Evolutionary conservation across 495 filamentous ascomycete genomes (phyloP), one percentile per base, ranked within the genome.

Genomic region (Penicillium tannophilum): DNA sequence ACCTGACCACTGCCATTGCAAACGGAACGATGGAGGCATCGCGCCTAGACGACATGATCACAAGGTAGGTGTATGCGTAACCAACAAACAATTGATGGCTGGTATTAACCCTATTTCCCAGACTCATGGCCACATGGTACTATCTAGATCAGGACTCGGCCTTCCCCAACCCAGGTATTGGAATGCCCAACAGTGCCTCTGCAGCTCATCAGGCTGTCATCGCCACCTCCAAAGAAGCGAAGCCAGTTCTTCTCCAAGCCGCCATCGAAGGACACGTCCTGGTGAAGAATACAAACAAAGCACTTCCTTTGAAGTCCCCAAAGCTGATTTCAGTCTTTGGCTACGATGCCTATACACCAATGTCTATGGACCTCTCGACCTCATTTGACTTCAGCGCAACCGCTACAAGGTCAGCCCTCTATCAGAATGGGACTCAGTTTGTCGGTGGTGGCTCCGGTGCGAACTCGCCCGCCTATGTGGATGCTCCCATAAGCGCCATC

Each of bases 171-270:
- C 66, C 75, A 31, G 76, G 65, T 28, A 88, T 91, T 69, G 65
- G 65, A 2, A 64, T 67, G 59, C 65, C 65, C 0, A 81, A 82
- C 63, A 86, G 87, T 5, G 89, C 88, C 84, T 87, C 81, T 4
- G 83, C 85, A 54, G 88, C 92, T 55, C 90, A 91, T 51, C 79
- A 89, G 7, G 83, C 90, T 49, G 64, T 60, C 7, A 76, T 86
- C 54, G 83, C 83, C 0, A 80, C 82, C 41, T 77, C 66, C 8
- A 17, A 17, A 4, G 66, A 81, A 45, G 83, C 86, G 52, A 76
- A 70, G 2, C 64, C 67, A 0, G 60, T 82, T 6, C 81, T 87
- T 54, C 76, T 81, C 2, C 73, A 84, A 60, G 79, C 84, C 14
- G 84, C 79, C 6, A 80, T 82, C 6, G 85, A 83, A 53, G 83